Evolutionary conservation across 2,329 filamentous ascomycete genomes (phyloP).

Genomic region (Ophiostoma himal-ulmi): DNA sequence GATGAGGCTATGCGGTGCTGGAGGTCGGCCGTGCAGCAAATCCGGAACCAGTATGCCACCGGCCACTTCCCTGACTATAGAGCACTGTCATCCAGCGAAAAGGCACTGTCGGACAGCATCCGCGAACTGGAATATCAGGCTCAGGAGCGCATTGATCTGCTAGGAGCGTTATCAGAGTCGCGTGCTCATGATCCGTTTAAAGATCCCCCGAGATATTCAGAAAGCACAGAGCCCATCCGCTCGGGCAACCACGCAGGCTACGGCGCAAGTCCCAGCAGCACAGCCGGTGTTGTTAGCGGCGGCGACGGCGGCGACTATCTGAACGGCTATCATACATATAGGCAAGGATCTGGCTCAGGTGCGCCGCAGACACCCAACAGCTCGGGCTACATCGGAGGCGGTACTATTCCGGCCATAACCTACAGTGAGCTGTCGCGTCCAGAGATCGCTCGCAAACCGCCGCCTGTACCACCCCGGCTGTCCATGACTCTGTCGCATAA

Average conservation of each 20-base stretch:
- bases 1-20: constrained; percentile 84
- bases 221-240: background rate
- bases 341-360: background rate
- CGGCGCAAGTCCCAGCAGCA: constrained; percentile 5
- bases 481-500: constrained; percentile 43
- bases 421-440: constrained; percentile 75
- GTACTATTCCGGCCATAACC: constrained; percentile 72
- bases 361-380: constrained; percentile 12
- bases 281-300: background rate
- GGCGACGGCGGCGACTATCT: background rate
- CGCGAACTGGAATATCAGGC: constrained; percentile 82
- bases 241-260: background rate
- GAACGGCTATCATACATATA: background rate
- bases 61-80: constrained; percentile 31
- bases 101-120: constrained; percentile 72
- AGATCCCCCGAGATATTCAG: constrained; percentile 11
- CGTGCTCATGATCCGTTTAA: constrained; percentile 40
- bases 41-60: constrained; percentile 78
- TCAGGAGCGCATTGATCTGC: constrained; percentile 83
- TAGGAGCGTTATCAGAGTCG: constrained; percentile 72
- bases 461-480: constrained; percentile 42
- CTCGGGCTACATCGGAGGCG: constrained; percentile 65
- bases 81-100: constrained; percentile 68
- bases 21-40: constrained; percentile 80
- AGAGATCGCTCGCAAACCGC: constrained; percentile 38